Evolutionary conservation across 129 eudicot genomes (phyloP), one percentile per base, ranked within the genome.

Genomic region (Escallonia rubra): DNA sequence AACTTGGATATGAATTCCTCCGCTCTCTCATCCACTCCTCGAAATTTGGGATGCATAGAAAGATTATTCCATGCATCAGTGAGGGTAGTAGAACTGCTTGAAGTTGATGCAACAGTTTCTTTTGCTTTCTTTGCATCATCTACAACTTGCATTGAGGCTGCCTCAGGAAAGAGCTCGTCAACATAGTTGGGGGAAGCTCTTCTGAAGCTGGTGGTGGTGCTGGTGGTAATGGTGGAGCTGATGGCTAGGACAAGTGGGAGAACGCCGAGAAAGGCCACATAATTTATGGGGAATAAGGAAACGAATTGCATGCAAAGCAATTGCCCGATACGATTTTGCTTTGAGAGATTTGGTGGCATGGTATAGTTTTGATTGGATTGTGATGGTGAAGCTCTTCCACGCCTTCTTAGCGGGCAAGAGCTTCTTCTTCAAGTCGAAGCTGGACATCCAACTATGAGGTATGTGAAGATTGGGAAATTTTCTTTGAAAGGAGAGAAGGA

Each of bases 1-100:
- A 88, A 80, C 69, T 75, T 88, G 0, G 73, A 75, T 3, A 88
- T 91, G 53, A 83, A 91, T 14, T 83, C 97, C 58, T 80, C 95
- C 4, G 97, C 97, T 66, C 91, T 85, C 57, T 91, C 90, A 71
- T 88, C 96, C 10, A 91, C 74, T n/a, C 94, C 95, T 57, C 67
- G 74, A 10, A 79, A 7, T 2, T 74, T 64, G 8, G 78, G 72
- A 41, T 68, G 23, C 43, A 34, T 59, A 23, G 34, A 43, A 0
- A 59, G 64, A 11, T 11, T n/a, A 5, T 63, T 54, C 72, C 80
- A 69, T 3, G 61, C 67, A 56, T 62, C 71, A 62, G 15, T 42
- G 41, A 54, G 5, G 4, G 13, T 54, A 8, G 59, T 6, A 16
- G 15, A 41, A 12, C 7, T 54, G 59, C 59, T 54, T 11, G 14